Conservation (phyloP, 1,139 yeast genomes). For the Yamadazyma sp. region DNA sequence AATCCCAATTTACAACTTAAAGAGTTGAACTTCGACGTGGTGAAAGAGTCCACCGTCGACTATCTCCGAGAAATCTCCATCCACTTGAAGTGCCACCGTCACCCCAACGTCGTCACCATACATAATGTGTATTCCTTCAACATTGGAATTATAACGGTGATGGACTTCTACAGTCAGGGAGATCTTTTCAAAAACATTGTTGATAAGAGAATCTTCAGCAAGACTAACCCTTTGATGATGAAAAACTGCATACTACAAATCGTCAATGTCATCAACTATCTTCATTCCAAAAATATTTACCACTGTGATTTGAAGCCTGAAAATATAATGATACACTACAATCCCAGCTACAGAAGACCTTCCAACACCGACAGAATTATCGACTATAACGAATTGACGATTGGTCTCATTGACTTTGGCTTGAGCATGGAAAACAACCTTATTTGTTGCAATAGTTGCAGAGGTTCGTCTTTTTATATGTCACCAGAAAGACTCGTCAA, state of each 20-base stretch:
- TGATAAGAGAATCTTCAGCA: constrained; percentile 16
- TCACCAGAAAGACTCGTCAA: constrained; percentile 81
- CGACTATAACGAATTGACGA: constrained; percentile 55
- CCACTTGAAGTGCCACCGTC: constrained; percentile 73
- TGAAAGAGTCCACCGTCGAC: constrained; percentile 41
- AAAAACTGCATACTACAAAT: constrained; percentile 75
- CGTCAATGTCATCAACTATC: constrained; percentile 68
- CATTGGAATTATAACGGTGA: constrained; percentile 56
- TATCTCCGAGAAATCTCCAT: constrained; percentile 68
- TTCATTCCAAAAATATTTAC: constrained; percentile 65
- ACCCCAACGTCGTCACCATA: constrained; percentile 75
- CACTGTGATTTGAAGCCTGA: constrained; percentile 96
- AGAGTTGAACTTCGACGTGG: constrained; percentile 42
- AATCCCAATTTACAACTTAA: constrained; percentile 13
- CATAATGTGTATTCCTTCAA: constrained; percentile 64
- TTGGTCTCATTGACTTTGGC: constrained; percentile 83
- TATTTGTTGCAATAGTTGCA: constrained; percentile 71
- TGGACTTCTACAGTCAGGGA: constrained; percentile 84
- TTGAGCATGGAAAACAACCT: constrained; percentile 62
- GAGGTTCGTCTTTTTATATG: constrained; percentile 91
- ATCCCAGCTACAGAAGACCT: constrained; percentile 26
- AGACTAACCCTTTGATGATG: constrained; percentile 42
- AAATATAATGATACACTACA: constrained; percentile 61
- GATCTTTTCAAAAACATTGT: constrained; percentile 75
- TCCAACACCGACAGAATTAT: constrained; percentile 18